Evolutionary conservation across 208 protist genomes (phyloP).

Genomic region (Dictyostelium gargantuum): DNA sequence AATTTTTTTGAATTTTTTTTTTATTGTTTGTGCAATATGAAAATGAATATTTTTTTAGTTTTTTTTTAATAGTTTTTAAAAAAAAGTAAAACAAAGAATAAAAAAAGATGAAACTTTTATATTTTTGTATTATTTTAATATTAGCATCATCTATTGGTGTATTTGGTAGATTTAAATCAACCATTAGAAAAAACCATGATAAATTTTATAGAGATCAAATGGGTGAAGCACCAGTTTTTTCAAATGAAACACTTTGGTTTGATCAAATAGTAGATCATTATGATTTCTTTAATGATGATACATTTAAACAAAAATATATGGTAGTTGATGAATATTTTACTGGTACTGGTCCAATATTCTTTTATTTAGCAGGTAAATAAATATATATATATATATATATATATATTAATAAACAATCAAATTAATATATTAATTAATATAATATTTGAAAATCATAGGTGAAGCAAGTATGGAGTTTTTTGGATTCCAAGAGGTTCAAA

Average conservation of each 20-base stretch:
- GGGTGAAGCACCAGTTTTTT: neutral
- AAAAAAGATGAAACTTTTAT: neutral
- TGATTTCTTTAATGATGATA: neutral
- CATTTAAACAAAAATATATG: slow-evolving; percentile 31
- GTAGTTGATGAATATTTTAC: neutral
- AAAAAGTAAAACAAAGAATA: neutral
- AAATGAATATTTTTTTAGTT: neutral
- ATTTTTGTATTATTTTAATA: neutral
- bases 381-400: too few relatives aligned
- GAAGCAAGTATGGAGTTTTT: neutral
- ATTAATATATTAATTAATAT: neutral
- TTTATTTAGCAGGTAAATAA: slow-evolving; percentile 29
- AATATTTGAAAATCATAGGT: neutral
- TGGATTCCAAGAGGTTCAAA: slow-evolving; percentile 36
- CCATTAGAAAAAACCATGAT: neutral
- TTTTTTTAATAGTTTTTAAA: neutral
- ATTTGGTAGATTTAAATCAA: neutral
- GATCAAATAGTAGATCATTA: slow-evolving; percentile 18
- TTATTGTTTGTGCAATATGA: too few relatives aligned
- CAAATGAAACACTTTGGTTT: slow-evolving; percentile 26
- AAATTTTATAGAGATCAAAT: neutral
- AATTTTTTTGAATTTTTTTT: too few relatives aligned
- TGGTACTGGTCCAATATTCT: neutral
- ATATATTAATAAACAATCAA: too few relatives aligned
- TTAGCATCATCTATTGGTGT: neutral